Percentiles rank a stretch among this genome's conserved stretches.
phyloP scores from a whole-genome alignment of 306 rosid species.

The Medicago lupulina region DNA sequence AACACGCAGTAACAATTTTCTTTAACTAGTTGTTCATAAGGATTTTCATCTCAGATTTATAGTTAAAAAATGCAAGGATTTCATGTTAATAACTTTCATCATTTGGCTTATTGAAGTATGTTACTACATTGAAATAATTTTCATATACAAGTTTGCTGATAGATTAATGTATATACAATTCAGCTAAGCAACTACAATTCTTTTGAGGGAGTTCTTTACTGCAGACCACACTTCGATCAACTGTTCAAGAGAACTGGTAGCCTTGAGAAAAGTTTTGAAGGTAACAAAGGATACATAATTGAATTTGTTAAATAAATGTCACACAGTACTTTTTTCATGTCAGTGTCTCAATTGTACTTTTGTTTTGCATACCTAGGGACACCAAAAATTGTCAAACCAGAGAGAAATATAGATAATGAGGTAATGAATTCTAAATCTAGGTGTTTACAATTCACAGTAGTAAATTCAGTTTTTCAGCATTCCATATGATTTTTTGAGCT shows the following conservation, averaged over 20 bases:
- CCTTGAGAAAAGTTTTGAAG: conserved; percentile 98
- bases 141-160: conserved; percentile 36
- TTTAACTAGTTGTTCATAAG: background rate
- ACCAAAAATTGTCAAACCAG: conserved; percentile 89
- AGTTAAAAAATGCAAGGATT: conserved; percentile 2
- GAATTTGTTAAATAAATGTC: conserved; percentile 7
- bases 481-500: conserved; percentile 34
- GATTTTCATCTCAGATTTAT: conserved; percentile 25
- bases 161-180: conserved; percentile 35
- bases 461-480: conserved; percentile 22
- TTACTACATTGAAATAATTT: background rate
- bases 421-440: conserved; percentile 50
- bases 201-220: conserved; percentile 96
- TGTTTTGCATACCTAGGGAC: conserved; percentile 64
- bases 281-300: conserved; percentile 48
- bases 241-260: conserved; percentile 97
- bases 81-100: conserved; percentile 2
- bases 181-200: conserved; percentile 99
- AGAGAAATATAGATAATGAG: conserved; percentile 67
- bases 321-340: conserved; percentile 15
- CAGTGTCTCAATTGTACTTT: conserved; percentile 24
- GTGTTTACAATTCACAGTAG: conserved; percentile 15
- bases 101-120: conserved; percentile 5
- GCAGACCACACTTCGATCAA: conserved; percentile 96
- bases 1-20: background rate